Base-by-base conservation (phyloP, 2,329 filamentous ascomycete species). In the Penicillium sp. region DNA sequence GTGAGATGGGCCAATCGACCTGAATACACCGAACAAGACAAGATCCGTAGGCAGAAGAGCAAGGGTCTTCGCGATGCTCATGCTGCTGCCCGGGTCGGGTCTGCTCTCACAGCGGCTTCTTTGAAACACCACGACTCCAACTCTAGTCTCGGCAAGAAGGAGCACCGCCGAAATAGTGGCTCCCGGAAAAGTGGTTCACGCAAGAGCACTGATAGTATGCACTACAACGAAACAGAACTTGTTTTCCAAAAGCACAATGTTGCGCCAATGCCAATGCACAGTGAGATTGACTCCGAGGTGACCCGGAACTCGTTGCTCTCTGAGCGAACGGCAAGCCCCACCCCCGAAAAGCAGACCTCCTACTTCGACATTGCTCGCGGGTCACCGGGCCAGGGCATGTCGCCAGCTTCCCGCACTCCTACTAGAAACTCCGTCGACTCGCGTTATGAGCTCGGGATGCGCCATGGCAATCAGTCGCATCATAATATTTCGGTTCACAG, bases 251-350 rank as follows among this genome's bases (percentile, higher is more conserved):
- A 73, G 61, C 81, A 84, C 49, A 78, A 85, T 46, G 83, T 89
- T 14, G 88, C 91, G 7, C 90, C 90, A 6, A 91, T 97, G 88
- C 93, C 93, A 3, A 81, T 96, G 59, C 88, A 89, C 73, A 96
- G 92, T 73, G 90, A 91, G 53, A 84, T 96, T 55, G 85, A 89
- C 40, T 96, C 93, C 0, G 92, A 97, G 49, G 75, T 97, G 53
- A 97, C 93, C 0, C 83, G 93, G 64, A 88, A 88, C 16, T 97
- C 93, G 0, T 90, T 97, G 51, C 76, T 94, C 17, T 94, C 92
- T 5, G 89, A 90, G 30, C 86, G 89, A 28, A 90, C 89, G 0
- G 90, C 90, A 61, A 80, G 86, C 49, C 88, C 89, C 16, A 81
- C 83, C 44, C 90, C 88, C 17, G 85, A 87, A 22, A 87, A 81